These are phyloP conservation scores for Falciphora oryzae DNA, from an alignment of 2,329 filamentous ascomycete species.

Conservation along the genomic window DNA sequence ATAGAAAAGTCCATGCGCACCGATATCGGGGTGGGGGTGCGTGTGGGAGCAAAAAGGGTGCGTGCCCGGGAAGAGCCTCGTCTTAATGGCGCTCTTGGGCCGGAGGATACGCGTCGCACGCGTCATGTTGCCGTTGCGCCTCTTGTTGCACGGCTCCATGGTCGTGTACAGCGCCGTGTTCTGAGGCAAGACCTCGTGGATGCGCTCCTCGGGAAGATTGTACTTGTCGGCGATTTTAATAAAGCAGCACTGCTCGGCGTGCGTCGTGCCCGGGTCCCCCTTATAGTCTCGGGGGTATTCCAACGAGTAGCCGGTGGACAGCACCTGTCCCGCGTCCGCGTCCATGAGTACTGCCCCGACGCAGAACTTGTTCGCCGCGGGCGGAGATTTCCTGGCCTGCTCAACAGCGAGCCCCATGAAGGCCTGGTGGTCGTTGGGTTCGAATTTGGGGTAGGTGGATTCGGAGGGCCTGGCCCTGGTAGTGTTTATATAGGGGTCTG, in stretches of 20 bases:
- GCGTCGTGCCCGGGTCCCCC: constrained; percentile 32
- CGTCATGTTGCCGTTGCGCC: constrained; percentile 31
- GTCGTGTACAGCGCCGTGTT: constrained; percentile 38
- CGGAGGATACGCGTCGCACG: constrained; percentile 12
- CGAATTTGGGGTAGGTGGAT: too few species aligned
- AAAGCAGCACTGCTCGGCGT: constrained; percentile 38
- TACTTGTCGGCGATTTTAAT: constrained; percentile 35
- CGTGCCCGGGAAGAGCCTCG: too few species aligned
- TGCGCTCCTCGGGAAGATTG: constrained; percentile 27
- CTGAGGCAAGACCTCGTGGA: constrained; percentile 28
- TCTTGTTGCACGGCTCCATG: constrained; percentile 39
- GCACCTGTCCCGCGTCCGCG: constrained; percentile 26
- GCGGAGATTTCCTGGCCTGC: constrained; percentile 30
- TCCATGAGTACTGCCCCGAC: constrained; percentile 36
- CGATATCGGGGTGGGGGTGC: too few species aligned
- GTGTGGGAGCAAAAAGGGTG: too few species aligned
- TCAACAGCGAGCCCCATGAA: constrained; percentile 33
- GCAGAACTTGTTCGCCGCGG: constrained; percentile 33
- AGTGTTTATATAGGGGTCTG: too few species aligned
- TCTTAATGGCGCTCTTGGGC: constrained; percentile 11
- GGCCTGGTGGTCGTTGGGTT: constrained; percentile 28
- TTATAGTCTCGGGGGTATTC: constrained; percentile 31
- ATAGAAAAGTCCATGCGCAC: too few species aligned
- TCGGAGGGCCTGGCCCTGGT: too few species aligned
- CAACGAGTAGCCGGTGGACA: constrained; percentile 37